A percentile compares a stretch with the other conserved stretches of the same genome.
These are phyloP conservation scores for Laburnicola sp. DNA, from an alignment of 2,329 filamentous ascomycete genomes.

Conservation along the genomic window DNA sequence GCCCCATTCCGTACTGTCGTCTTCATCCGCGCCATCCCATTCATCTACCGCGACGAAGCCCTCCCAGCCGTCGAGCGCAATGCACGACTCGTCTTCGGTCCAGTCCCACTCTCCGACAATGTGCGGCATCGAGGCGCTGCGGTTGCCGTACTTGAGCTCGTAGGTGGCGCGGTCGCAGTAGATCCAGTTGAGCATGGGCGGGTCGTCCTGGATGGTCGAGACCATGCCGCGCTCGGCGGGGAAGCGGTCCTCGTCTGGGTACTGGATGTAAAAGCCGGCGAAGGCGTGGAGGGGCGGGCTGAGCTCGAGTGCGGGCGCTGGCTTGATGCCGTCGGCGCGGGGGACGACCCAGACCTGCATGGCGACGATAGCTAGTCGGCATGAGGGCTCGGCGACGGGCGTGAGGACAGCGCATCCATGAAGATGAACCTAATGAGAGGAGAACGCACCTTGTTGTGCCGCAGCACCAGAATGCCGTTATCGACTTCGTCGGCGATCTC, in stretches of 20 bases:
- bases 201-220: constrained; percentile 54
- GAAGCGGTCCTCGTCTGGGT: constrained; percentile 51
- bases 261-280: constrained; percentile 56
- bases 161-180: constrained; percentile 66
- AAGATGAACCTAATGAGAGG: no score
- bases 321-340: constrained; percentile 35
- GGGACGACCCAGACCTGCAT: constrained; percentile 43
- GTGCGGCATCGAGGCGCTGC: constrained; percentile 71
- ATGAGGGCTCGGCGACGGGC: background rate
- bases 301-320: constrained; percentile 32
- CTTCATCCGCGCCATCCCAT: constrained; percentile 48
- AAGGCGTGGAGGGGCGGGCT: constrained; percentile 51
- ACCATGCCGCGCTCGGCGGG: constrained; percentile 53
- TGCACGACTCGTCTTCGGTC: constrained; percentile 63
- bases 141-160: constrained; percentile 66
- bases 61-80: constrained; percentile 60
- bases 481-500: constrained; percentile 46
- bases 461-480: constrained; percentile 22
- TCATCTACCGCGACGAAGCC: constrained; percentile 61
- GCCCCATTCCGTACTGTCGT: constrained; percentile 35
- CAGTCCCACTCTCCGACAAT: constrained; percentile 84
- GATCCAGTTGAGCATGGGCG: constrained; percentile 70
- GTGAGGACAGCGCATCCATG: constrained; percentile 7
- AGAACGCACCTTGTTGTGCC: no score
- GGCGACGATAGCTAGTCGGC: background rate